Evolutionary conservation across 108 stramenopile species (phyloP).

Genomic region (Halocafeteria seosinensis): DNA sequence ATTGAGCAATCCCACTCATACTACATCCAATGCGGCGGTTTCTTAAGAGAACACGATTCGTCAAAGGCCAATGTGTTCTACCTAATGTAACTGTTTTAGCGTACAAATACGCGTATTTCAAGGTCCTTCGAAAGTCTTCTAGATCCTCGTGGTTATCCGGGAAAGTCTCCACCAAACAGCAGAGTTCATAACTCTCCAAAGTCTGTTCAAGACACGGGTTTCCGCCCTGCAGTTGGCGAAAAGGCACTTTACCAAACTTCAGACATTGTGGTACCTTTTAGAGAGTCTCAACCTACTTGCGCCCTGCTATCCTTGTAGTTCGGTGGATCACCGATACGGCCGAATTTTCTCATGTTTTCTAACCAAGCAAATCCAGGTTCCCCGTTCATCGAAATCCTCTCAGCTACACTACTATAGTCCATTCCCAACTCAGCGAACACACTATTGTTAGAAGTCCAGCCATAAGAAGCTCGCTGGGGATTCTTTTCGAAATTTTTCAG

Average conservation of each 20-base stretch:
- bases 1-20: conserved; percentile 44
- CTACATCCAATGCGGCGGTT: conserved; percentile 41
- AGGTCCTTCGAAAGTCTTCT: conserved; percentile 29
- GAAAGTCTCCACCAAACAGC: conserved; percentile 44
- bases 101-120: conserved; percentile 33
- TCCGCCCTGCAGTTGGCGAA: too few species aligned
- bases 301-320: conserved; percentile 29
- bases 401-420: conserved; percentile 31
- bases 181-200: conserved; percentile 43
- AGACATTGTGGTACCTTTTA: too few species aligned
- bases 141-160: conserved; percentile 32
- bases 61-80: conserved; percentile 33
- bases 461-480: conserved; percentile 29
- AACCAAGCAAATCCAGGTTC: conserved; percentile 45
- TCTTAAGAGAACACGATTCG: conserved; percentile 29
- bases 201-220: conserved; percentile 47
- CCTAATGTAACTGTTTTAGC: conserved; percentile 43
- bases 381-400: conserved; percentile 26
- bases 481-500: conserved; percentile 30
- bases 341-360: conserved; percentile 34
- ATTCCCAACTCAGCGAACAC: conserved; percentile 33
- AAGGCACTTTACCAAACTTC: too few species aligned
- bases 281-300: too few species aligned
- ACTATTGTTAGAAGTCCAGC: conserved; percentile 39
- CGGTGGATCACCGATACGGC: conserved; percentile 24